Conservation (phyloP, 2,329 filamentous ascomycete genomes). For the Dothideomycetes sp. region DNA sequence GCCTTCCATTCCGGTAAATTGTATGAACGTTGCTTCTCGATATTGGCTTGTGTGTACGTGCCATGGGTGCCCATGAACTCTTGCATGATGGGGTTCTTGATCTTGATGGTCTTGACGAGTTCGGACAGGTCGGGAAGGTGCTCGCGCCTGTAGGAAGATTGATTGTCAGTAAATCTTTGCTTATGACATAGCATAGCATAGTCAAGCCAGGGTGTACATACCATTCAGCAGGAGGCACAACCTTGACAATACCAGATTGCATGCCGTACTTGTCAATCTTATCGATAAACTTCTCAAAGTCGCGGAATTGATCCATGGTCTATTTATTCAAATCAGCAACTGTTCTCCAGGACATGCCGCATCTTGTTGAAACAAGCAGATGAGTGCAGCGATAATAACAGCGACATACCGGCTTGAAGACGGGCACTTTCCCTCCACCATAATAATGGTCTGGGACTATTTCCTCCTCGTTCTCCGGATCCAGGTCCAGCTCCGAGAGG, state of each 20-base stretch:
- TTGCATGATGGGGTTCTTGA: conserved; percentile 95
- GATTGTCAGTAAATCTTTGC: not conserved
- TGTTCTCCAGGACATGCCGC: conserved; percentile 1
- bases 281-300: conserved; percentile 84
- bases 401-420: conserved; percentile 70
- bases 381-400: not conserved
- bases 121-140: conserved; percentile 69
- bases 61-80: conserved; percentile 95
- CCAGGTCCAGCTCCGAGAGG: conserved; percentile 39
- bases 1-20: conserved; percentile 94
- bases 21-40: conserved; percentile 90
- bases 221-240: conserved; percentile 91
- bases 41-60: conserved; percentile 93
- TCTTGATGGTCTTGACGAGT: conserved; percentile 78
- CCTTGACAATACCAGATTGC: conserved; percentile 94
- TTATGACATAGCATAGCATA: not conserved
- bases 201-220: conserved; percentile 39
- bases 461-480: conserved; percentile 64
- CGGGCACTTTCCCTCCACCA: conserved; percentile 68
- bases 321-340: conserved; percentile 23
- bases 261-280: conserved; percentile 92
- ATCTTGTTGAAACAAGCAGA: no score
- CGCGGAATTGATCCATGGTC: conserved; percentile 87
- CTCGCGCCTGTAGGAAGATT: conserved; percentile 44
- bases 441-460: conserved; percentile 82